phyloP scores from a whole-genome alignment of 1,139 yeast species.

The Kluyveromyces marxianus region DNA sequence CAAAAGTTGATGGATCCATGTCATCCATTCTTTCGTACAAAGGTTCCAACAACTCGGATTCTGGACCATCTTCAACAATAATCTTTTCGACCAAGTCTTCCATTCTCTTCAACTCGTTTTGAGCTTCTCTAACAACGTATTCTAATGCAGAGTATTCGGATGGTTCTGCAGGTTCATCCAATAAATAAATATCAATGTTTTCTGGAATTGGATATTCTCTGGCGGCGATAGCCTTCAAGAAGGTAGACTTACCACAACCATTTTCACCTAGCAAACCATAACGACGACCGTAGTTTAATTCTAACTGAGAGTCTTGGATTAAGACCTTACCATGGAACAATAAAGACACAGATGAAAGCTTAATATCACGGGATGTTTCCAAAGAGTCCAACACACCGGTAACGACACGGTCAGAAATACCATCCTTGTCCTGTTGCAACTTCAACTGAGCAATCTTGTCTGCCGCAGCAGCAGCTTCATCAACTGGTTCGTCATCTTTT shows the following conservation, averaged over 20 bases:
- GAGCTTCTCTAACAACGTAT: constrained; percentile 96
- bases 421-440: constrained; percentile 87
- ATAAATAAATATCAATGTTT: constrained; percentile 78
- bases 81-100: constrained; percentile 89
- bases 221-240: constrained; percentile 86
- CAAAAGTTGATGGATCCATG: constrained; percentile 94
- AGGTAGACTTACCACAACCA: constrained; percentile 98
- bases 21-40: constrained; percentile 91
- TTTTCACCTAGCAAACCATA: constrained; percentile 96
- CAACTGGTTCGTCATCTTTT: constrained; percentile 32
- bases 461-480: constrained; percentile 52
- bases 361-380: constrained; percentile 87
- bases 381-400: constrained; percentile 94
- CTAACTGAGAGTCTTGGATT: constrained; percentile 84
- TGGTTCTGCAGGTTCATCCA: constrained; percentile 97
- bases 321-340: constrained; percentile 97
- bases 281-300: constrained; percentile 94
- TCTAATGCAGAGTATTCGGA: constrained; percentile 87
- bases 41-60: constrained; percentile 76
- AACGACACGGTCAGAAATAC: constrained; percentile 92
- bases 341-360: constrained; percentile 80
- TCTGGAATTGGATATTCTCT: constrained; percentile 95
- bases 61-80: constrained; percentile 90
- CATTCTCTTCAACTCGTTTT: constrained; percentile 79
- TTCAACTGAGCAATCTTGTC: constrained; percentile 79